A percentile compares a stretch with the other conserved stretches of the same genome.
These are phyloP conservation scores for Trypanosoma cruzi DNA, from an alignment of 208 protist species.

Conservation along the genomic window DNA sequence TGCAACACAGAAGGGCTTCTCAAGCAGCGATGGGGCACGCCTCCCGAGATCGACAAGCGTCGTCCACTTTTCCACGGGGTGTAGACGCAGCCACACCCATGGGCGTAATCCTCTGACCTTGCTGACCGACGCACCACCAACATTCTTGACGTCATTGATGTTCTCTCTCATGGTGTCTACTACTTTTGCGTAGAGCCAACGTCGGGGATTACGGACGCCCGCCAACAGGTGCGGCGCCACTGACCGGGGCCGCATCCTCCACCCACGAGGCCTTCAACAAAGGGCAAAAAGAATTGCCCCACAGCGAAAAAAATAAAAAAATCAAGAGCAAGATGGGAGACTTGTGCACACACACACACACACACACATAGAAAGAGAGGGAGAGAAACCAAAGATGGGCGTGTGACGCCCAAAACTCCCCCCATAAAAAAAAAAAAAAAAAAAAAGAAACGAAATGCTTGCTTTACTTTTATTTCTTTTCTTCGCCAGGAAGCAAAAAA, in stretches of 20 bases:
- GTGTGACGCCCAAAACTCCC: background rate
- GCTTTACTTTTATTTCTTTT: too few species aligned
- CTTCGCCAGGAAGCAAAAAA: too few species aligned
- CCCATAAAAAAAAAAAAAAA: too few species aligned
- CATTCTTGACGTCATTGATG: background rate
- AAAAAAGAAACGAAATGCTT: too few species aligned
- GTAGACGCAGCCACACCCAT: conserved; percentile 49
- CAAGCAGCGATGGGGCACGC: conserved; percentile 48
- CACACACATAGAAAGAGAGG: too few species aligned
- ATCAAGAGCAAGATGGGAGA: too few species aligned
- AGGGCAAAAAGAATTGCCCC: background rate
- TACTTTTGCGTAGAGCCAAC: background rate
- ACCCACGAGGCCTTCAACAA: background rate
- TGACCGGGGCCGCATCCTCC: background rate
- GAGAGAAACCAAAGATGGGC: background rate
- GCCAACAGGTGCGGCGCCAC: background rate
- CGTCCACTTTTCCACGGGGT: conserved; percentile 80
- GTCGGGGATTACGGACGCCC: background rate
- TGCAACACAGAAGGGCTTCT: conserved; percentile 13
- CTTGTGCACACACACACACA: too few species aligned
- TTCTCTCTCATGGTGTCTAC: background rate
- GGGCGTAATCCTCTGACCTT: background rate
- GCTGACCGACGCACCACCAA: background rate
- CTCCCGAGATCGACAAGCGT: conserved; percentile 65
- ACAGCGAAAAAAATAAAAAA: conserved; percentile 10